These are phyloP conservation scores for Nigrospora sphaerica DNA, from an alignment of 2,329 filamentous ascomycete species.

Conservation along the genomic window DNA sequence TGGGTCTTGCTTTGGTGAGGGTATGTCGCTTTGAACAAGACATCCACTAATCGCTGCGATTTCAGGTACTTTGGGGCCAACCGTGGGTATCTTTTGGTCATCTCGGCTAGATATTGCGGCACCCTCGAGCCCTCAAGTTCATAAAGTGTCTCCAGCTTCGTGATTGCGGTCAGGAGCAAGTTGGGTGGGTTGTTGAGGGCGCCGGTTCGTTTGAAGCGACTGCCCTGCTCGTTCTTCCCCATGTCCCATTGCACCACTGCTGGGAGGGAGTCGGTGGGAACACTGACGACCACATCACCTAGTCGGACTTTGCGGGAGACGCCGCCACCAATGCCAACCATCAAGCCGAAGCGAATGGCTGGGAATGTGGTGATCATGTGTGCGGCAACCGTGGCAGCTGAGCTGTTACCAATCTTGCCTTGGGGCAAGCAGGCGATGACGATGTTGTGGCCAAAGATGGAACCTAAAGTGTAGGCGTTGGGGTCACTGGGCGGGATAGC, in stretches of 20 bases:
- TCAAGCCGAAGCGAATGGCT: constrained; percentile 26
- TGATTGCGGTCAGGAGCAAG: constrained; percentile 9
- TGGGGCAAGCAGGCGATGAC: constrained; percentile 12
- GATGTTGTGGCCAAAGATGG: constrained; percentile 11
- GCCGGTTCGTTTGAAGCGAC: constrained; percentile 9
- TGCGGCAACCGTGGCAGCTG: constrained; percentile 22
- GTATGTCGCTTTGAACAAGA: too few relatives aligned
- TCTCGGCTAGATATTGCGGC: too few relatives aligned
- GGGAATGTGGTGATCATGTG: constrained; percentile 23
- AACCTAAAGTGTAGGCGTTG: constrained; percentile 13
- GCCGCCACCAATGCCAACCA: constrained; percentile 34
- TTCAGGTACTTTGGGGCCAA: too few relatives aligned
- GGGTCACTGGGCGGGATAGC: constrained; percentile 2
- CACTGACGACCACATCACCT: constrained; percentile 18
- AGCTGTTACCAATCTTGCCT: constrained; percentile 19
- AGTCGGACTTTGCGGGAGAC: constrained; percentile 11
- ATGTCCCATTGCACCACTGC: constrained; percentile 17
- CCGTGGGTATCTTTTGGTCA: too few relatives aligned
- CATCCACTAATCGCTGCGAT: too few relatives aligned
- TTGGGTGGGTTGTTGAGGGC: constrained; percentile 12
- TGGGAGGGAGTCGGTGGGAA: constrained; percentile 4
- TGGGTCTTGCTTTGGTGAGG: not conserved
- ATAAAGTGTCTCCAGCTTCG: constrained; percentile 6
- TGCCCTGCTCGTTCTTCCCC: constrained; percentile 8
- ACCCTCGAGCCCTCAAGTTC: not conserved